A percentile compares a stretch with the other conserved stretches of the same genome.
Evolutionary conservation across 352 stramenopile species (phyloP).

Genomic region (Phytophthora multivora): DNA sequence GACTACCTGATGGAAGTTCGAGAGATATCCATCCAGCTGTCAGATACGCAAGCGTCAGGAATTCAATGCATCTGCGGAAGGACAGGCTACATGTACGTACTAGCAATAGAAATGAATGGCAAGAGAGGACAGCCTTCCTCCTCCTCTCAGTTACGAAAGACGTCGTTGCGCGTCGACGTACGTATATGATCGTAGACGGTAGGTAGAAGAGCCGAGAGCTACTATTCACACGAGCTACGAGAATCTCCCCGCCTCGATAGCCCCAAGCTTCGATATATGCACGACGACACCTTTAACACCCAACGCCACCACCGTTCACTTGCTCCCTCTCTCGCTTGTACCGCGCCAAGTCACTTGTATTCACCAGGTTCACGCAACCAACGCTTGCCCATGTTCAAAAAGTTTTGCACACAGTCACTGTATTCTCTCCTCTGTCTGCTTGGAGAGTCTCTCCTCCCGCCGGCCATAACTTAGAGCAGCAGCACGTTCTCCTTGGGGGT

Average conservation of each 20-base stretch:
- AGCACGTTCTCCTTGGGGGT: slow-evolving; percentile 86
- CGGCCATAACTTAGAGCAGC: slow-evolving; percentile 76
- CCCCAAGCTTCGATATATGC: slow-evolving; percentile 22
- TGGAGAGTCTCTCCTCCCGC: slow-evolving; percentile 8
- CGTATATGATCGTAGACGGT: slow-evolving; percentile 18
- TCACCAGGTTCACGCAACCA: slow-evolving; percentile 24
- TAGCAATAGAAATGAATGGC: slow-evolving; percentile 3
- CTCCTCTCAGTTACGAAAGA: slow-evolving; percentile 16
- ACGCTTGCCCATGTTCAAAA: slow-evolving; percentile 34
- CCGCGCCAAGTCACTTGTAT: slow-evolving; percentile 18
- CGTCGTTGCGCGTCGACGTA: slow-evolving; percentile 22
- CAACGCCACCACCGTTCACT: slow-evolving; percentile 19
- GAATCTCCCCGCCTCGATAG: slow-evolving; percentile 4
- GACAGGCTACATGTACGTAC: neutral
- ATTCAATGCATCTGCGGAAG: neutral
- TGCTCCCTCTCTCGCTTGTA: slow-evolving; percentile 11
- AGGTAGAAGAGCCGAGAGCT: slow-evolving; percentile 25
- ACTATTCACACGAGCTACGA: slow-evolving; percentile 37
- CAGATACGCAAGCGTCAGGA: slow-evolving; percentile 6
- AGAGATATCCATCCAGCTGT: slow-evolving; percentile 13
- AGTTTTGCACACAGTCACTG: slow-evolving; percentile 42
- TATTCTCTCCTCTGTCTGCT: slow-evolving; percentile 36
- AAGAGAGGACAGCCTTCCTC: slow-evolving; percentile 15
- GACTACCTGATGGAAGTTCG: neutral
- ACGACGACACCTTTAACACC: slow-evolving; percentile 35